These are phyloP conservation scores for Omphalotus olearius DNA, from an alignment of 1,284 basidiomycete genomes.

Conservation along the genomic window DNA sequence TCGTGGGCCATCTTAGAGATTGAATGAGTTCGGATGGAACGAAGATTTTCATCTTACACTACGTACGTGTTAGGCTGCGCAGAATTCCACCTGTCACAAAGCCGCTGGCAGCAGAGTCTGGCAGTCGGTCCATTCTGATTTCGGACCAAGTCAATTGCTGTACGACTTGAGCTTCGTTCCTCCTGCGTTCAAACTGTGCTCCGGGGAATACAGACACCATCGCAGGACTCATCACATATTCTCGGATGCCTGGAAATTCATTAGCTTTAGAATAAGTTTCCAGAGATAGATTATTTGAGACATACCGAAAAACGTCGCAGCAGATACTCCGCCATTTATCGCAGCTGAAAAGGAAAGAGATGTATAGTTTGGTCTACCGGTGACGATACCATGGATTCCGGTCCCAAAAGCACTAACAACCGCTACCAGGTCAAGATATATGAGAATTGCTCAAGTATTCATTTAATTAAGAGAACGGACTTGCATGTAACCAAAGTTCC, in stretches of 20 bases:
- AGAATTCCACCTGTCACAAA: slow-evolving; percentile 52
- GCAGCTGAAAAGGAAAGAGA: slow-evolving; percentile 48
- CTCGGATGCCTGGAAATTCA: slow-evolving; percentile 50
- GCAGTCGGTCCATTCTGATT: slow-evolving; percentile 49
- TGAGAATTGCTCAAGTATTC: slow-evolving; percentile 22
- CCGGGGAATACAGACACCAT: slow-evolving; percentile 34
- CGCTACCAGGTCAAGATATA: slow-evolving; percentile 30
- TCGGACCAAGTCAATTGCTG: slow-evolving; percentile 42
- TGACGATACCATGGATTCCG: slow-evolving; percentile 50
- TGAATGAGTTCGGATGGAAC: neutral
- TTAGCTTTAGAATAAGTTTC: neutral
- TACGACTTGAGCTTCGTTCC: slow-evolving; percentile 1
- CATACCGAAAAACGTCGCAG: slow-evolving; percentile 70
- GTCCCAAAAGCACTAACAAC: slow-evolving; percentile 45
- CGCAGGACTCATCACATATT: slow-evolving; percentile 58
- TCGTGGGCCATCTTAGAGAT: slow-evolving; percentile 31
- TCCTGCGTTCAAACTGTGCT: slow-evolving; percentile 6
- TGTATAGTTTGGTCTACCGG: slow-evolving; percentile 36
- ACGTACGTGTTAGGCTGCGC: slow-evolving; percentile 37
- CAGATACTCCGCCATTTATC: slow-evolving; percentile 62
- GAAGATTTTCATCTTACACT: neutral
- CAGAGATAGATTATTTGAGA: slow-evolving; percentile 9
- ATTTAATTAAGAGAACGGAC: slow-evolving; percentile 47
- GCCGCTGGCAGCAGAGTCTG: slow-evolving; percentile 64
- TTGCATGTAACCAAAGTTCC: slow-evolving; percentile 67